Evolutionary conservation across 2,329 filamentous ascomycete species (phyloP), one percentile per base, ranked within the genome.

Genomic region (Fusarium coffeatum): DNA sequence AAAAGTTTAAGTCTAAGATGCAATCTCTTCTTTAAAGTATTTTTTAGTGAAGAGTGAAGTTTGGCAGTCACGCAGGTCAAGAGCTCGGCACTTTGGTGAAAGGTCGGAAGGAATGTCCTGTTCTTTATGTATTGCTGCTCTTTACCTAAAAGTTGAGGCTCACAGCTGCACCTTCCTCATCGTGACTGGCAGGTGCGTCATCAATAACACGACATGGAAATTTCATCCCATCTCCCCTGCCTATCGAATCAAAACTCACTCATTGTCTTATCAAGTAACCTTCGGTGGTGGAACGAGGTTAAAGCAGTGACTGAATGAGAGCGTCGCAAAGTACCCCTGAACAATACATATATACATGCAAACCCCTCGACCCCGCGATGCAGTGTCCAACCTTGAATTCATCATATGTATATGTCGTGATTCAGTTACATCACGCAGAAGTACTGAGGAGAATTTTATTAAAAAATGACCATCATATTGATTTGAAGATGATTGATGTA

Each of bases 261-360:
- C 34, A 13, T 55, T 43, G 46, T 54, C 40, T 50, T 12, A 10
- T 42, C 25, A 42, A 37, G 28, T 18, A n/a, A 55, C 28, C 46
- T 46, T 27, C 40, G 56, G 41, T 54, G 56, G 59, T 71, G 68
- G 41, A 48, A 71, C 68, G 20, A 60, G 27, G 28, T 25, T 49
- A 55, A 20, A 47, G 54, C 42, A 51, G 53, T 71, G 59, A 61
- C 37, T 40, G 43, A 40, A 30, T 46, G 56, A 40, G 47, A 40
- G 50, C 32, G 42, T 49, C 57, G 32, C 41, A 46, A 32, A 68
- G 34, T 47, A 54, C 20, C 16, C 22, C 53, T 53, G 27, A 18
- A 49, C 28, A 37, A 41, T 25, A 48, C 32, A 41, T 34, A 28
- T 34, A 51, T 51, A 15, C 23, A 27, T 28, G 20, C 54, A 28